Base-by-base conservation (phyloP, 805 yeast genomes). In the Kodamaea kaohsiungensis region DNA sequence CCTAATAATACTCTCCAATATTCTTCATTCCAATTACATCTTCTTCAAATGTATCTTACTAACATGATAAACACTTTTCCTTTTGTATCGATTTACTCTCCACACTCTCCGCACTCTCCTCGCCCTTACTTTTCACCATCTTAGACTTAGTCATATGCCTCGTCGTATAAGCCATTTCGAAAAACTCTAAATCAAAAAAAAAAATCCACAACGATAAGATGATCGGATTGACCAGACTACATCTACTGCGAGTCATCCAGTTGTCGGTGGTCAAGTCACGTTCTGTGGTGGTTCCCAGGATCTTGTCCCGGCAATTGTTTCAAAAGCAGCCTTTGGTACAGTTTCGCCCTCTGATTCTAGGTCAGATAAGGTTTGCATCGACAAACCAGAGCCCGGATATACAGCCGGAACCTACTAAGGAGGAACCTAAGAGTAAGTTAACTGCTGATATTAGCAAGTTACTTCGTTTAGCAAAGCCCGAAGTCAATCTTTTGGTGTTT, bases 381-480 rank as follows among this genome's bases (percentile, higher is more conserved):
- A 40, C 25, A 13, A 45, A 45, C 48, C 48, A 6, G 16, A 45
- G 9, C 17, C n/a, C 42, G 19, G 19, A 40, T 17, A 7, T 17
- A 17, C 6, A 43, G 18, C 33, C 22, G 33, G 47, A 43, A 10
- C 33, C 10, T 12, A 22, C 45, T n/a, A 40, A 40, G 45, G 45
- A 40, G n/a, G 25, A 16, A 16, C 45, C 45, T 25, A 40, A 43
- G 33, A 22, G 17, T 30, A 30, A 30, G 35, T 10, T 30, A 8
- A 30, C 12, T 30, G 35, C 35, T 30, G 72, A 70, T 48, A 52
- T 68, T 12, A 45, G 43, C 10, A 66, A 67, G 46, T 55, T 72
- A n/a, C 30, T 70, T 7, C 53, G 49, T 25, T 48, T 59, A 25
- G 62, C 62, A 27, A 49, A 49, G 7, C 61, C 61, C 18, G 62